A percentile compares a stretch with the other conserved stretches of the same genome.
Conservation (phyloP, 345 rosid genomes). For the Microcos paniculata region DNA sequence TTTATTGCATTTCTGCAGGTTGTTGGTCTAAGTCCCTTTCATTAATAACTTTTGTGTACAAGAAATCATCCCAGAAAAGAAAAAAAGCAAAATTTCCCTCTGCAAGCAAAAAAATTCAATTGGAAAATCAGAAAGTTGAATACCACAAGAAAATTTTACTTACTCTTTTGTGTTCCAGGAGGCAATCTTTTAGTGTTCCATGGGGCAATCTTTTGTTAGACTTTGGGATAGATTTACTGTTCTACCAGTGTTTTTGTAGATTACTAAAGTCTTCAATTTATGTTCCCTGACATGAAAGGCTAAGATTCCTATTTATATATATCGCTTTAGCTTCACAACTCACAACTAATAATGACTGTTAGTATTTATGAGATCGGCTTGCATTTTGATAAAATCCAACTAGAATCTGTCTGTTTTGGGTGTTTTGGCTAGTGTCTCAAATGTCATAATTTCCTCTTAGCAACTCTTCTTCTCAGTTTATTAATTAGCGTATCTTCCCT, state of each 20-base stretch:
- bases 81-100: background rate
- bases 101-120: background rate
- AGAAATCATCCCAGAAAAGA: background rate
- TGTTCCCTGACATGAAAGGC: background rate
- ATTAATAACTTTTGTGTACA: background rate
- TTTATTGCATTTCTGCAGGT: background rate
- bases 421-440: background rate
- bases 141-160: background rate
- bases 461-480: background rate
- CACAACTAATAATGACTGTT: background rate
- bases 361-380: background rate
- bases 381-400: background rate
- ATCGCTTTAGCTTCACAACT: background rate
- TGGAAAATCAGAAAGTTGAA: background rate
- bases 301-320: background rate
- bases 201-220: background rate
- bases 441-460: background rate
- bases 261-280: background rate
- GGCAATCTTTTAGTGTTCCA: no score
- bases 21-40: slow-evolving; percentile 2
- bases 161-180: background rate
- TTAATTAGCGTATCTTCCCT: background rate
- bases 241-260: no score
- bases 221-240: background rate
- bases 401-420: background rate